Conservation (phyloP, 164 flowering plant species). For the Tetrastigma voinierianum region DNA sequence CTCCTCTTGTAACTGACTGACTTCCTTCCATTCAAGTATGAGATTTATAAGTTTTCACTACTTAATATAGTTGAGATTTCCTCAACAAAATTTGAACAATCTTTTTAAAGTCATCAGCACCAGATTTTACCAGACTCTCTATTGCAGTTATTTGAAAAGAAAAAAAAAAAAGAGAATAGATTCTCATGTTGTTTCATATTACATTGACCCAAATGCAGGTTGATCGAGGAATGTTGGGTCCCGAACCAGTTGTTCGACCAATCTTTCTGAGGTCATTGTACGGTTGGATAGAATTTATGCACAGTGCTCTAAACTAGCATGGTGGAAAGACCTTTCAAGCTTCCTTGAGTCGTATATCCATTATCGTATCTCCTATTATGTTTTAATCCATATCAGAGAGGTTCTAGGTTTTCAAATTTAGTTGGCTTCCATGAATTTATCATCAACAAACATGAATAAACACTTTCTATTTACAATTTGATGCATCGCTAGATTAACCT, state of each 20-base stretch:
- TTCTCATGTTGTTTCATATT: not conserved
- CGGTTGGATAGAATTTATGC: constrained; percentile 76
- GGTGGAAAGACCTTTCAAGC: constrained; percentile 99
- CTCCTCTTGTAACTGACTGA: no score
- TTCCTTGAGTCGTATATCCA: constrained; percentile 71
- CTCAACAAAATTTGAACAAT: no score
- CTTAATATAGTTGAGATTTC: no score
- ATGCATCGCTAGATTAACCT: no score
- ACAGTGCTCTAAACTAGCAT: constrained; percentile 75
- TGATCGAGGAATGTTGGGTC: constrained; percentile 94
- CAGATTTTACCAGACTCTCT: not conserved
- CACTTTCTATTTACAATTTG: no score
- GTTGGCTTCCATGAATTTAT: no score
- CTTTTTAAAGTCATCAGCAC: not conserved
- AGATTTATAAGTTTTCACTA: no score
- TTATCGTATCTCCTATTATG: not conserved
- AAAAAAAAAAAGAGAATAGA: not conserved
- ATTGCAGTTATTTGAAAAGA: not conserved
- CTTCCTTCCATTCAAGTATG: no score
- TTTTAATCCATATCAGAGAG: no score
- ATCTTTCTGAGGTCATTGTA: constrained; percentile 77
- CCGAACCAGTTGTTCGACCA: constrained; percentile 64
- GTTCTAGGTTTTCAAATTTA: no score
- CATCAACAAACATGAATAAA: no score
- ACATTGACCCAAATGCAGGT: constrained; percentile 40